phyloP scores from a whole-genome alignment of 257 asterid genomes.

The Voacanga thouarsii region DNA sequence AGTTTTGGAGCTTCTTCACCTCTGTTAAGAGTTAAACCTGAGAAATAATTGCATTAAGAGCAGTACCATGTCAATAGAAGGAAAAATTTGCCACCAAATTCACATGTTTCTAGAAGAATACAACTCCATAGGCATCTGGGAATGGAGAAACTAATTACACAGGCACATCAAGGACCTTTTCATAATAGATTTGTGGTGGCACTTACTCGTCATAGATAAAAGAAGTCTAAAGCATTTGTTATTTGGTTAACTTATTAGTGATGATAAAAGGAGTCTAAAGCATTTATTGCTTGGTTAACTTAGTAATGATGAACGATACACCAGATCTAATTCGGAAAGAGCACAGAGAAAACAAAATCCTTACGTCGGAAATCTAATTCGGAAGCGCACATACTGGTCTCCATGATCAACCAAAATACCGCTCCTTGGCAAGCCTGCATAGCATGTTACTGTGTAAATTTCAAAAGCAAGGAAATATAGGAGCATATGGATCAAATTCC shows the following conservation, averaged over 20 bases:
- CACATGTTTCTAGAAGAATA: neutral
- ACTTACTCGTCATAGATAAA: too few species aligned
- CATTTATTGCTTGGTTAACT: too few species aligned
- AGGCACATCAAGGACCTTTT: neutral
- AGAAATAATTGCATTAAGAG: neutral
- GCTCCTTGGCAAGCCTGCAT: constrained; percentile 70
- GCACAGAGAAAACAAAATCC: constrained; percentile 29
- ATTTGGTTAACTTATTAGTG: neutral
- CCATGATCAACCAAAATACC: constrained; percentile 71
- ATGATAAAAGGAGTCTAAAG: too few species aligned
- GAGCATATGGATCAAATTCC: neutral
- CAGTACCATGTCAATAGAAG: neutral
- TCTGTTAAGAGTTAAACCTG: neutral
- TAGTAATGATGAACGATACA: too few species aligned
- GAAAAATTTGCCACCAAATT: neutral
- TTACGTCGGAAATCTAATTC: constrained; percentile 82
- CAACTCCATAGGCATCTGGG: neutral
- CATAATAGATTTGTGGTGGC: neutral
- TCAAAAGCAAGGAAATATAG: neutral
- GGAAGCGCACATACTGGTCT: constrained; percentile 81
- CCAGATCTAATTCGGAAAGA: too few species aligned
- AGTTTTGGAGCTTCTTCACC: neutral
- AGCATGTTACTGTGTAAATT: neutral
- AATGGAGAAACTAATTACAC: neutral
- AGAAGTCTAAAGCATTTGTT: neutral